Conservation (phyloP, 371 early-diverging fungal genomes). For the Rhizopus arrhizus region DNA sequence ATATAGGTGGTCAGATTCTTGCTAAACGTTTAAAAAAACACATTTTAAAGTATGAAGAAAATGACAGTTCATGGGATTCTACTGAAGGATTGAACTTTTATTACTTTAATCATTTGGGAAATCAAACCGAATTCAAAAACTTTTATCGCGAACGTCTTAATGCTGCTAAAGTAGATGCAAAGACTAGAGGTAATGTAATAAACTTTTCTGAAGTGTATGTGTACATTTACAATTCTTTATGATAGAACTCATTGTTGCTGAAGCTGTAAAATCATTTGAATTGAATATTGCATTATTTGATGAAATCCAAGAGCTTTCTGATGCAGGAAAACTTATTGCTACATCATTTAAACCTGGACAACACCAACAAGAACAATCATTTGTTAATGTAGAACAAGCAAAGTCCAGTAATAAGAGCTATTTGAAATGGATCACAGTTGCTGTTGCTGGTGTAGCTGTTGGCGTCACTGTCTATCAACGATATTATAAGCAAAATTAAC, state of each 20-base stretch:
- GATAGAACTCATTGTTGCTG: conserved; percentile 42
- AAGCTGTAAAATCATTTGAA: conserved; percentile 47
- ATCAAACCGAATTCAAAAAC: conserved; percentile 60
- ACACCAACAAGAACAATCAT: conserved; percentile 1
- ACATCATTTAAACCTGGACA: conserved; percentile 9
- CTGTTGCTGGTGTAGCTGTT: conserved; percentile 24
- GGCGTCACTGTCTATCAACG: conserved; percentile 24
- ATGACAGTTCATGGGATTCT: conserved; percentile 43
- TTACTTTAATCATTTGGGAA: conserved; percentile 52
- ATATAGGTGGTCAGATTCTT: conserved; percentile 61
- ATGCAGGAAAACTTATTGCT: conserved; percentile 30
- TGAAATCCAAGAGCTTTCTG: conserved; percentile 45
- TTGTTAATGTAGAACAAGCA: conserved; percentile 5
- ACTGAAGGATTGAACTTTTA: conserved; percentile 57
- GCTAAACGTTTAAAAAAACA: conserved; percentile 58
- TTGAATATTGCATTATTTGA: conserved; percentile 54
- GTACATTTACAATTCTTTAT: background rate
- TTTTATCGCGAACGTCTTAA: conserved; percentile 62
- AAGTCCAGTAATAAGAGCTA: background rate
- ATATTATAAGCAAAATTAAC: conserved; percentile 16
- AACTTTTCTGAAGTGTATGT: background rate
- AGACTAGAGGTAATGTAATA: conserved; percentile 33
- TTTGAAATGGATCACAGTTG: conserved; percentile 13
- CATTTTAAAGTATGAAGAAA: conserved; percentile 40
- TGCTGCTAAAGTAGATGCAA: conserved; percentile 33